Base-by-base conservation (phyloP, 148 eudicot species). In the Oxyria digyna region DNA sequence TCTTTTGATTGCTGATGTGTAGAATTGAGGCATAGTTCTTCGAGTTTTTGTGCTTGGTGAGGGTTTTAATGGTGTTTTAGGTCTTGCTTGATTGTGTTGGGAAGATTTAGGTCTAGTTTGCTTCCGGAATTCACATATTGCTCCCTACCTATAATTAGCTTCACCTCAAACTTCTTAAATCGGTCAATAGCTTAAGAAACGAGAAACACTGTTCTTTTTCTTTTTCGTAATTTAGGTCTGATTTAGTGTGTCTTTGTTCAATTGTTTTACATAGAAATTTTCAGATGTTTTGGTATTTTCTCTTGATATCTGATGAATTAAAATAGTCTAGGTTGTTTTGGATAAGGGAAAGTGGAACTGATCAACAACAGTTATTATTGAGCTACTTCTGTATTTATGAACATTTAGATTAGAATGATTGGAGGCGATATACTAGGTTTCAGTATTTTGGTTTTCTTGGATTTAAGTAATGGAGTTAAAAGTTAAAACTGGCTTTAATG, bases 71-170 rank as follows among this genome's bases (percentile, higher is more conserved):
- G 45, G 42, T 66, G 29, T 18, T 35, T 66, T 6, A 11, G 1
- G 15, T 40, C 69, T 37, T 41, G 69, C 27, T 37, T 8, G 14
- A 37, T 41, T 38, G 13, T 4, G 45, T 66, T 21, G 23, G 8
- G 24, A 65, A 65, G 45, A 17, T 15, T 15, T 40, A 10, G 46
- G 42, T 66, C 38, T 48, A 42, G 38, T 69, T 69, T 33, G 24
- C 31, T 46, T 31, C 24, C 31, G 62, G 62, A 59, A 29, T 12
- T 66, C n/a, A n/a, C n/a, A n/a, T n/a, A n/a, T 66, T 37, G 45
- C 45, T 37, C 46, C 69, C 27, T 66, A 20, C 69, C 27, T 66
- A 20, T 21, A n/a, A 66, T 66, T 41, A 63, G 42, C 67, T 29
- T 63, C 42, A 8, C 69, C 38, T 33, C 23, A 63, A 63, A 26